Conservation (phyloP, 768 basidiomycete genomes). For the Lactifluus echinatus region DNA sequence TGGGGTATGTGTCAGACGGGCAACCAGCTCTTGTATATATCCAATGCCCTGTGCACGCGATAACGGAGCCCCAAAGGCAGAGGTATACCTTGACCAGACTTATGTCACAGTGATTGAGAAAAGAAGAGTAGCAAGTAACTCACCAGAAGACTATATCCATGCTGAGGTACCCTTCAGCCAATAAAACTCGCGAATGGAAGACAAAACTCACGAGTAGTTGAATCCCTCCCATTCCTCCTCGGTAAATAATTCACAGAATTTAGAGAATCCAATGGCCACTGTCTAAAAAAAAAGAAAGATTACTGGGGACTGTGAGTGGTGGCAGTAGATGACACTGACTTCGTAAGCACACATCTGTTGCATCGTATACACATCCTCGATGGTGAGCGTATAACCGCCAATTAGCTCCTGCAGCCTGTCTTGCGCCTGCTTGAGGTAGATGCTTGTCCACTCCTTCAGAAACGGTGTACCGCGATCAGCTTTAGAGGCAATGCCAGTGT, state of each 20-base stretch:
- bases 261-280: conserved; percentile 84
- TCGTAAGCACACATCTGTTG: conserved; percentile 85
- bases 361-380: conserved; percentile 66
- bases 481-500: conserved; percentile 41
- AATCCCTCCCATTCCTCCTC: conserved; percentile 92
- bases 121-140: background rate
- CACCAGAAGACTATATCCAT: conserved; percentile 61
- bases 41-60: conserved; percentile 71
- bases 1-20: conserved; percentile 70
- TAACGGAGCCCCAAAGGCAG: conserved; percentile 75
- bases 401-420: conserved; percentile 51
- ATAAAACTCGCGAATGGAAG: conserved; percentile 35
- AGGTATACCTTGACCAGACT: conserved; percentile 42
- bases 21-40: conserved; percentile 74
- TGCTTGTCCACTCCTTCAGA: conserved; percentile 53
- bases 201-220: conserved; percentile 55
- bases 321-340: conserved; percentile 32
- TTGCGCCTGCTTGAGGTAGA: conserved; percentile 63
- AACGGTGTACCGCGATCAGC: conserved; percentile 50
- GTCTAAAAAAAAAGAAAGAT: conserved; percentile 39
- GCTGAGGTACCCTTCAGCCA: conserved; percentile 27
- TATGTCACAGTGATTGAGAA: background rate
- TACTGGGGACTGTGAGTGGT: background rate
- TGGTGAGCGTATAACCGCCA: conserved; percentile 50
- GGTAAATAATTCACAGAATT: conserved; percentile 86